Base-by-base conservation (phyloP, 73 alveolate species). In the Paramecium biaurelia region DNA sequence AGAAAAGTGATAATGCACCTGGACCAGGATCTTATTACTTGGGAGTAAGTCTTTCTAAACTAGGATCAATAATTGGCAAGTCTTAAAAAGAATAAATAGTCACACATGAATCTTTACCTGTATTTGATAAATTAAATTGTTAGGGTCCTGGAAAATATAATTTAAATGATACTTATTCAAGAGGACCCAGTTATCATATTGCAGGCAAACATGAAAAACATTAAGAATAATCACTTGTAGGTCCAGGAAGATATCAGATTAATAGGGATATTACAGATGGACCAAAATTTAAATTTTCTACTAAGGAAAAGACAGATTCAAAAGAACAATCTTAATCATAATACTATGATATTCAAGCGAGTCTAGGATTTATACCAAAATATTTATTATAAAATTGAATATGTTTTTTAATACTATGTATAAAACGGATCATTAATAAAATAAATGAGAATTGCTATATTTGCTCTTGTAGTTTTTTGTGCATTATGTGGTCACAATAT, bases 131-230 rank as follows among this genome's bases (percentile, higher is more conserved):
- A 26, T 26, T 30, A 5, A 63, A 8, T 38, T 12, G 11, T 43
- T 41, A 79, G 90, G 90, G 90, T 30, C 76, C 90, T 20, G 76
- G 90, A 6, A 45, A 79, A 47, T 79, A 79, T 45, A 23, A 79
- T 7, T 23, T 45, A 20, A 47, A 43, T 47, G 90, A 79, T 18
- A 7, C 70, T 20, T 1, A 18, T 15, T 23, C 24, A 24, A 72
- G 26, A 38, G 90, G 90, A 42, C 76, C 90, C 10, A 79, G 90
- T 47, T 79, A 79, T 43, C 90, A 79, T 79, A 79, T 79, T 23
- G 90, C 56, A n/a, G 90, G 90, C 7, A 79, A 45, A 45, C 14
- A 79, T 79, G 90, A 42, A n/a, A 79, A 34, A 23, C 53, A 21
- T 4, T 20, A 43, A 79, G 90, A 79, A 21, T 8, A 43, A 79